Conservation (phyloP, 352 stramenopile genomes). For the Phytophthora hybrid region DNA sequence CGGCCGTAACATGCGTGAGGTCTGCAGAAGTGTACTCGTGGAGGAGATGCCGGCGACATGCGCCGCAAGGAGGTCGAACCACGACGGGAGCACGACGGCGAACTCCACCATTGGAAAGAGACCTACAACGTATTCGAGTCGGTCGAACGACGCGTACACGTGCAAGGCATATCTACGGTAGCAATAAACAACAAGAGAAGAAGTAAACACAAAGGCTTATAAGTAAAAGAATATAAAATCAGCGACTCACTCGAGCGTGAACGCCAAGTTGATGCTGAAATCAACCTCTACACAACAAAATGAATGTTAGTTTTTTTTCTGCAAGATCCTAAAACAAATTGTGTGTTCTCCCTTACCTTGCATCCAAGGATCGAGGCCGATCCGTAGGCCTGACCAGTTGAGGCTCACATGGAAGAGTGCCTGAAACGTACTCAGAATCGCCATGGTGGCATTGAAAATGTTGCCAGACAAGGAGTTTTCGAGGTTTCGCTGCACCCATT, state of each 20-base stretch:
- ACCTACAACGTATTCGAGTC: conserved; percentile 60
- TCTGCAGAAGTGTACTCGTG: conserved; percentile 24
- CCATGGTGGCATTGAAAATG: conserved; percentile 51
- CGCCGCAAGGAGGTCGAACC: conserved; percentile 46
- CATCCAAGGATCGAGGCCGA: conserved; percentile 46
- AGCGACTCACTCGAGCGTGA: conserved; percentile 69
- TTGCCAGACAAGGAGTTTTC: conserved; percentile 67
- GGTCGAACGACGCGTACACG: conserved; percentile 70
- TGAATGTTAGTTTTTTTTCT: neutral
- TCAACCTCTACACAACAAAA: conserved; percentile 47
- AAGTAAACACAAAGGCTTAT: neutral
- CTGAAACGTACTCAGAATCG: conserved; percentile 67
- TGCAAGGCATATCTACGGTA: conserved; percentile 53
- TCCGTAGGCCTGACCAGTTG: conserved; percentile 64
- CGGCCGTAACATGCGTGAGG: conserved; percentile 55
- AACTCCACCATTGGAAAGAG: conserved; percentile 67
- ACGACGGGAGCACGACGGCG: conserved; percentile 69
- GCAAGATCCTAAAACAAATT: too few species aligned
- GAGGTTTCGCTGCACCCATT: conserved; percentile 81
- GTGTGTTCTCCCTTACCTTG: conserved; percentile 41
- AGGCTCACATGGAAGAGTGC: conserved; percentile 70
- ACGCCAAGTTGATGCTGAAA: conserved; percentile 66
- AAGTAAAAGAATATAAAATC: neutral
- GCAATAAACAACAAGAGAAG: neutral
- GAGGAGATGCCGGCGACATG: conserved; percentile 28